These are phyloP conservation scores for Chlorella sp. DNA, from an alignment of 139 green algal genomes.

Conservation along the genomic window DNA sequence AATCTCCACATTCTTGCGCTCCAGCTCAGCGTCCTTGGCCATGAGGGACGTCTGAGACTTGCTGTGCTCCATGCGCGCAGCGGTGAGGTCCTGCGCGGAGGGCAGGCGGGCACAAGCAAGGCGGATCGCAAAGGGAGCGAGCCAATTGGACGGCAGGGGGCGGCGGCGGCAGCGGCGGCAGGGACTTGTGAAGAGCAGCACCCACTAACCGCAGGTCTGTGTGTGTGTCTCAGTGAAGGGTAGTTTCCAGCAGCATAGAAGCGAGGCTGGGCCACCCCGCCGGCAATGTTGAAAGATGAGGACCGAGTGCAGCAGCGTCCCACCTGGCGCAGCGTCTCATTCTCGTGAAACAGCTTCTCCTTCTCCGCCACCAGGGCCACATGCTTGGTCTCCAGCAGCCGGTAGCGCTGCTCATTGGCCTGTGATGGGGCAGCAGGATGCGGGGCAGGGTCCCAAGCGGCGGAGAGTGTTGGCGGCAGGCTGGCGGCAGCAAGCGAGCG, in stretches of 20 bases:
- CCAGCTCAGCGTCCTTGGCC: constrained; percentile 44
- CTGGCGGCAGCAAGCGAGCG: not conserved
- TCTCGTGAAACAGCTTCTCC: constrained; percentile 47
- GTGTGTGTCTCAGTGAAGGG: not conserved
- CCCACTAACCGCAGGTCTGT: not conserved
- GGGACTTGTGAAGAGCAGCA: not conserved
- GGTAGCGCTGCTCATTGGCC: constrained; percentile 63
- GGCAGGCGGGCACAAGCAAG: not conserved
- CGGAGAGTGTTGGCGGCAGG: not conserved
- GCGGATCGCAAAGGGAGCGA: not conserved
- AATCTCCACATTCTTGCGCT: constrained; percentile 41
- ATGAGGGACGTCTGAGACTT: constrained; percentile 51
- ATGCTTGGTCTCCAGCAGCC: constrained; percentile 47
- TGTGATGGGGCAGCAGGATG: not conserved
- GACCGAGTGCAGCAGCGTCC: not conserved
- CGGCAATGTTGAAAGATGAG: not conserved
- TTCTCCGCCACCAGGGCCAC: constrained; percentile 40
- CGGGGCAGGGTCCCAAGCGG: not conserved
- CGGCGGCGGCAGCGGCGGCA: not conserved
- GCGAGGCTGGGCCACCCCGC: not conserved
- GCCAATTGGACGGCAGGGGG: not conserved
- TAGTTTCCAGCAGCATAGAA: not conserved
- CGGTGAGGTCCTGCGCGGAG: constrained; percentile 40
- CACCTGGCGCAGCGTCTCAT: constrained; percentile 36
- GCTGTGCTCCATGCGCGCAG: constrained; percentile 40